phyloP scores from a whole-genome alignment of 2,329 filamentous ascomycete genomes.

The Tolypocladium inflatum region DNA sequence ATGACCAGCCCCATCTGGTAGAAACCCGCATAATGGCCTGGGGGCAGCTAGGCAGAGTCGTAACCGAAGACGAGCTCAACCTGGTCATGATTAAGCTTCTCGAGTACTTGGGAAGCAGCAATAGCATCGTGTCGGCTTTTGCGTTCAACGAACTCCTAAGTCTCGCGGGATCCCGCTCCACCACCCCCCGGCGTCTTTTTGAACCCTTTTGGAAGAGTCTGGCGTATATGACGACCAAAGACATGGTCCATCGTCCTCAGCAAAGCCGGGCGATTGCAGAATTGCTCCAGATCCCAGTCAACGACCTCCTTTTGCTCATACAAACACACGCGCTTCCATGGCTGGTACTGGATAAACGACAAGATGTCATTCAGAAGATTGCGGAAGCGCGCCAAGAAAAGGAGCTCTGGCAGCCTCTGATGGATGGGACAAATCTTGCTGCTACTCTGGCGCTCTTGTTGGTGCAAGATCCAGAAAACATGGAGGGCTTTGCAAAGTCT shows the following conservation, averaged over 20 bases:
- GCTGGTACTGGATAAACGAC: slow-evolving; percentile 69
- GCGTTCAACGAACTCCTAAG: slow-evolving; percentile 75
- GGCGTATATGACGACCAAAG: slow-evolving; percentile 73
- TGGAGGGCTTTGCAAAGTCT: slow-evolving; percentile 58
- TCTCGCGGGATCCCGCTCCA: slow-evolving; percentile 55
- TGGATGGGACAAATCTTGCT: slow-evolving; percentile 47
- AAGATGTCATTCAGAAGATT: slow-evolving; percentile 72
- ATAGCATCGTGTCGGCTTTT: slow-evolving; percentile 67
- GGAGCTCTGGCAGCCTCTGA: slow-evolving; percentile 46
- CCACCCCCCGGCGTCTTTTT: slow-evolving; percentile 60
- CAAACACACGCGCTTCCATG: slow-evolving; percentile 79
- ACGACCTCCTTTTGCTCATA: slow-evolving; percentile 64
- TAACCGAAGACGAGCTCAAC: slow-evolving; percentile 75
- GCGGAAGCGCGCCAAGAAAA: slow-evolving; percentile 65
- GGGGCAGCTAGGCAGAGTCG: slow-evolving; percentile 71
- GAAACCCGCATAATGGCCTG: slow-evolving; percentile 82
- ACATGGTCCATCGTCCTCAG: slow-evolving; percentile 72
- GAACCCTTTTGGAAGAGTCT: slow-evolving; percentile 84
- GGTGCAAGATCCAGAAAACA: slow-evolving; percentile 44
- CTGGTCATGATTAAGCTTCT: slow-evolving; percentile 75
- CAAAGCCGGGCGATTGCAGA: slow-evolving; percentile 74
- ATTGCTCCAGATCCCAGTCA: slow-evolving; percentile 64
- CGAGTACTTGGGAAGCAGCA: slow-evolving; percentile 78
- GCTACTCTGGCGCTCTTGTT: slow-evolving; percentile 51
- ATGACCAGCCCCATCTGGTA: slow-evolving; percentile 55